Evolutionary conservation across 345 rosid genomes (phyloP), one percentile per base, ranked within the genome.

Genomic region (Rhodamnia argentea): DNA sequence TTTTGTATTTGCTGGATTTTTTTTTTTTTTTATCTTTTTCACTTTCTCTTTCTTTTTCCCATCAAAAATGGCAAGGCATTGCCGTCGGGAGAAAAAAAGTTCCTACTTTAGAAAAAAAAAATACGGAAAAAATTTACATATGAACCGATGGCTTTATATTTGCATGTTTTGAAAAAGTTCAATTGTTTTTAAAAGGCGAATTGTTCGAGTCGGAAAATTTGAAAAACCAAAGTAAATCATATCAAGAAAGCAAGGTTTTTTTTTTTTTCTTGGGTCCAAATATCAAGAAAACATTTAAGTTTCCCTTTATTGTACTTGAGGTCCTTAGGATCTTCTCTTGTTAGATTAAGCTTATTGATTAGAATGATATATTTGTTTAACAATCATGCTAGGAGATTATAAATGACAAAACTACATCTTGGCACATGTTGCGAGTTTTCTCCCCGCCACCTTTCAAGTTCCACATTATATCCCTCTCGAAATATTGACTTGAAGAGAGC

Each of bases 71-170:
- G n/a, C n/a, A n/a, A n/a, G n/a, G n/a, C n/a, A n/a, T n/a, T n/a
- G n/a, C n/a, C n/a, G n/a, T n/a, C n/a, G n/a, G n/a, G n/a, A n/a
- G n/a, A n/a, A 52, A 52, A 18, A 52, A 52, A 14, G 14, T 29
- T 29, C 75, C 75, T 62, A 29, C 0, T 62, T 29, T 15, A 15
- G 10, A 29, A 29, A 29, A 14, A 7, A 27, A 42, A 42, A 42
- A 42, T 27, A 14, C 4, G 23, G 18, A 32, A 18, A 14, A 32
- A 32, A 16, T 1, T 4, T 18, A 0, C 47, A 9, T 16, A 4
- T 32, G 44, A 0, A 8, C 1, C 7, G 0, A 27, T 62, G 0
- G 14, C 27, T 27, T 60, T 16, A 62, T 64, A 15, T 29, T 29
- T 15, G 16, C 42, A 15, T 62, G 23, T 62, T 62, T 29, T 62